phyloP scores from a whole-genome alignment of 176 grass and related monocot genomes.

The Thalia dealbata region DNA sequence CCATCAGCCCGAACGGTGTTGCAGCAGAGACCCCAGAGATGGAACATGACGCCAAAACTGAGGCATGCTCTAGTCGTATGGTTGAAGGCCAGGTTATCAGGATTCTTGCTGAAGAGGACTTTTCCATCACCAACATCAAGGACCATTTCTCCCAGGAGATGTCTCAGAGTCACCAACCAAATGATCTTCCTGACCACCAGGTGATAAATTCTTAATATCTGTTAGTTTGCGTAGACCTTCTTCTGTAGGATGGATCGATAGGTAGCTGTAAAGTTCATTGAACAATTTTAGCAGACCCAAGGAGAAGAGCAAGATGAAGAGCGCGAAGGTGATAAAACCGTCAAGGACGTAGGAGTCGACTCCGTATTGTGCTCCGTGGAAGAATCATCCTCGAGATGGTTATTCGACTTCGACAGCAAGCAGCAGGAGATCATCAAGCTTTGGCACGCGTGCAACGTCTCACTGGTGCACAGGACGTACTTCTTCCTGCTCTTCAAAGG shows the following conservation, averaged over 20 bases:
- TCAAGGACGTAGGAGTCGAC: conserved; percentile 24
- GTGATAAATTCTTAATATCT: not conserved
- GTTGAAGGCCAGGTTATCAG: conserved; percentile 1
- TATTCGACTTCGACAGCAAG: conserved; percentile 51
- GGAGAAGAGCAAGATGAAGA: conserved; percentile 25
- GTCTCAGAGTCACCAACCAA: conserved; percentile 12
- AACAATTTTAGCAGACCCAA: conserved; percentile 3
- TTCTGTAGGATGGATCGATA: too few species aligned
- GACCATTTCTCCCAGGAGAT: conserved; percentile 17
- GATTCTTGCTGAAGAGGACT: conserved; percentile 27
- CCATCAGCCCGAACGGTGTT: conserved; percentile 31
- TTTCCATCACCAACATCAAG: not conserved
- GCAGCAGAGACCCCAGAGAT: conserved; percentile 33
- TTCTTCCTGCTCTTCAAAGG: conserved; percentile 88
- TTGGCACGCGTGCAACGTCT: conserved; percentile 80
- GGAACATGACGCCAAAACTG: conserved; percentile 29
- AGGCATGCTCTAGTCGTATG: conserved; percentile 13
- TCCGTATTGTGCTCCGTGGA: conserved; percentile 9
- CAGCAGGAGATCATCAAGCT: conserved; percentile 67
- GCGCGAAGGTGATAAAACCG: conserved; percentile 1
- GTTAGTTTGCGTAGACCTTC: too few species aligned
- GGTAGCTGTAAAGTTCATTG: not conserved
- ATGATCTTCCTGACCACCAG: conserved; percentile 29
- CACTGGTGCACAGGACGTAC: conserved; percentile 75
- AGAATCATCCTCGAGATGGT: conserved; percentile 37